phyloP scores from a whole-genome alignment of 2,329 filamentous ascomycete genomes.

The Alternaria rosae region DNA sequence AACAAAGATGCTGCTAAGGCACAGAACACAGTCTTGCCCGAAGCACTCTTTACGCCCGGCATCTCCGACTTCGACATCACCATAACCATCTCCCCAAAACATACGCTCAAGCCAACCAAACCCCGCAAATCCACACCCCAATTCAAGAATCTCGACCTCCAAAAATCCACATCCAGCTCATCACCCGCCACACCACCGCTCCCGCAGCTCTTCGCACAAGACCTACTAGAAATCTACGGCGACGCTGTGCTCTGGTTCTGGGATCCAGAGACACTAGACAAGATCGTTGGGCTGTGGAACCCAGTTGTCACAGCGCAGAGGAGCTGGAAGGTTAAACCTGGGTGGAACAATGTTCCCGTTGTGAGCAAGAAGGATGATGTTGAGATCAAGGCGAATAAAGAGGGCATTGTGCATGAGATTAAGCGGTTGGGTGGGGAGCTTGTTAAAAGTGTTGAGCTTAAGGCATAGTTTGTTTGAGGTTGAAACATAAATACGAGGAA shows the following conservation, averaged over 20 bases:
- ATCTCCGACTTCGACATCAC: constrained; percentile 84
- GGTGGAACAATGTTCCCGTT: constrained; percentile 70
- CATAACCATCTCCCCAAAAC: constrained; percentile 71
- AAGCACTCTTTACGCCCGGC: constrained; percentile 74
- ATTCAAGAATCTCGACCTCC: constrained; percentile 82
- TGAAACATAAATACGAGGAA: background rate
- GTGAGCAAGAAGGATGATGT: constrained; percentile 32
- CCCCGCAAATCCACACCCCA: constrained; percentile 53
- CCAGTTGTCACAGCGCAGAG: constrained; percentile 60
- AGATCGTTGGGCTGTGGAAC: constrained; percentile 72
- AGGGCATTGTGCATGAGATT: constrained; percentile 75
- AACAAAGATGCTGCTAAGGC: constrained; percentile 1
- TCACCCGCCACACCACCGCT: constrained; percentile 64
- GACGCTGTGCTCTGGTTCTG: constrained; percentile 81
- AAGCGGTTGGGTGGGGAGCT: constrained; percentile 67
- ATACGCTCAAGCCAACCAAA: constrained; percentile 45
- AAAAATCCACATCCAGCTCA: constrained; percentile 34
- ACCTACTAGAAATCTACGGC: constrained; percentile 72
- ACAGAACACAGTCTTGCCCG: constrained; percentile 49
- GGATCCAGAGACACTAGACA: constrained; percentile 64
- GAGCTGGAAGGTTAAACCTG: constrained; percentile 73
- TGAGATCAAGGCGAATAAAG: constrained; percentile 70
- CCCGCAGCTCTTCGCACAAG: constrained; percentile 67
- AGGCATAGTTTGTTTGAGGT: background rate
- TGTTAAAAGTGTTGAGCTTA: constrained; percentile 55